A percentile compares a stretch with the other conserved stretches of the same genome.
Evolutionary conservation across 2,329 filamentous ascomycete genomes (phyloP).

Genomic region (Paraphaeosphaeria sporulosa): DNA sequence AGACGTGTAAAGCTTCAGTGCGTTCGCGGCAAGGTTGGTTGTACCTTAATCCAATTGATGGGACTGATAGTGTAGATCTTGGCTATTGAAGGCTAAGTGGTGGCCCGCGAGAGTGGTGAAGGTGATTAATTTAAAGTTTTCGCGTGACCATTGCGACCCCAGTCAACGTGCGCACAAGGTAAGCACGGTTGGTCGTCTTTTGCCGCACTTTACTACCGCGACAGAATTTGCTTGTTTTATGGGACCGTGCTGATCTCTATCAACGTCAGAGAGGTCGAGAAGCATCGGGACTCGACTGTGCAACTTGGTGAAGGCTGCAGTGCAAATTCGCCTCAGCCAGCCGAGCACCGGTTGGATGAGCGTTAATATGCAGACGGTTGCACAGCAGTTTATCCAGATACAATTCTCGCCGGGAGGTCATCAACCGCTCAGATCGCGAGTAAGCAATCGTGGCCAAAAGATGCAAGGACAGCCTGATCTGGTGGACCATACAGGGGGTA

Average conservation of each 20-base stretch:
- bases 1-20: conserved; percentile 3
- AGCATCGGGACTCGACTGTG: background rate
- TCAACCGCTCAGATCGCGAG: background rate
- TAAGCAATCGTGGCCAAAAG: background rate
- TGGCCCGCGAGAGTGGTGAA: conserved; percentile 17
- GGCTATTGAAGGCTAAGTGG: conserved; percentile 19
- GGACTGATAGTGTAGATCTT: conserved; percentile 13
- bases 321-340: conserved; percentile 7
- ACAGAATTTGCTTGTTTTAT: conserved; percentile 12
- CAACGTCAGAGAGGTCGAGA: background rate
- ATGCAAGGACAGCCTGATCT: background rate
- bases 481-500: background rate
- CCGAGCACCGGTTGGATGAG: background rate
- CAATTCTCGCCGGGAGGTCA: conserved; percentile 13
- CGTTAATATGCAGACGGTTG: conserved; percentile 4
- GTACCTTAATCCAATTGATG: conserved; percentile 21
- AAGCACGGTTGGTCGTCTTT: conserved; percentile 12
- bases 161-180: conserved; percentile 16
- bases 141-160: conserved; percentile 23
- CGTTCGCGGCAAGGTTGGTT: conserved; percentile 4
- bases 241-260: background rate
- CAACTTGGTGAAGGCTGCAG: background rate
- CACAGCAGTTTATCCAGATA: conserved; percentile 5
- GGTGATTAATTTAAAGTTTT: conserved; percentile 33
- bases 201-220: conserved; percentile 5